Conservation (phyloP, 768 basidiomycete genomes). For the Tricholoma matsutake region DNA sequence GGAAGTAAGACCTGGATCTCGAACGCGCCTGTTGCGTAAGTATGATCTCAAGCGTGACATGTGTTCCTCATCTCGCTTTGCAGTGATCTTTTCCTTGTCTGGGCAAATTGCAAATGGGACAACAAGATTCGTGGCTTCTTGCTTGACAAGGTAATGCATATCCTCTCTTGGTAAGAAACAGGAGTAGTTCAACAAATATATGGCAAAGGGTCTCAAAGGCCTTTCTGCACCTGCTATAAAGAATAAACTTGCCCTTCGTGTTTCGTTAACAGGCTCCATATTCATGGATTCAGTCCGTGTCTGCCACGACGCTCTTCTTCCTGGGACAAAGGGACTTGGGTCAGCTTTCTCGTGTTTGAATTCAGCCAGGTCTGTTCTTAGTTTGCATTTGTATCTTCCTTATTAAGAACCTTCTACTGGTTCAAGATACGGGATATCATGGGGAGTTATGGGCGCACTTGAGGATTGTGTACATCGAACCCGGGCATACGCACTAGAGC, state of each 20-base stretch:
- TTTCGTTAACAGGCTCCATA: conserved; percentile 79
- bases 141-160: conserved; percentile 70
- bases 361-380: conserved; percentile 58
- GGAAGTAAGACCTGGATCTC: conserved; percentile 99
- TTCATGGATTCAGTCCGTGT: conserved; percentile 91
- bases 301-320: conserved; percentile 70
- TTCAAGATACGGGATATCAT: conserved; percentile 78
- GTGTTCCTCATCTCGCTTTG: conserved; percentile 7
- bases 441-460: conserved; percentile 95
- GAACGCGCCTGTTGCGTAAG: conserved; percentile 87
- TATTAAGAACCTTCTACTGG: background rate
- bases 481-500: conserved; percentile 81
- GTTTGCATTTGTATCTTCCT: background rate
- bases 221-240: conserved; percentile 85
- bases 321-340: conserved; percentile 71
- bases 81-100: conserved; percentile 88
- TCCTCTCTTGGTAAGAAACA: background rate
- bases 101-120: conserved; percentile 97
- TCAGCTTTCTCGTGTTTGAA: conserved; percentile 93
- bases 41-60: conserved; percentile 10
- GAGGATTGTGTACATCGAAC: conserved; percentile 85
- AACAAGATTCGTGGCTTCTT: conserved; percentile 86
- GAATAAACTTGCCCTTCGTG: conserved; percentile 90
- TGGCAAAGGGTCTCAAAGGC: conserved; percentile 68
- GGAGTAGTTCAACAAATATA: background rate